Conservation (phyloP, 371 early-diverging fungal species). For the Mucor indicus region DNA sequence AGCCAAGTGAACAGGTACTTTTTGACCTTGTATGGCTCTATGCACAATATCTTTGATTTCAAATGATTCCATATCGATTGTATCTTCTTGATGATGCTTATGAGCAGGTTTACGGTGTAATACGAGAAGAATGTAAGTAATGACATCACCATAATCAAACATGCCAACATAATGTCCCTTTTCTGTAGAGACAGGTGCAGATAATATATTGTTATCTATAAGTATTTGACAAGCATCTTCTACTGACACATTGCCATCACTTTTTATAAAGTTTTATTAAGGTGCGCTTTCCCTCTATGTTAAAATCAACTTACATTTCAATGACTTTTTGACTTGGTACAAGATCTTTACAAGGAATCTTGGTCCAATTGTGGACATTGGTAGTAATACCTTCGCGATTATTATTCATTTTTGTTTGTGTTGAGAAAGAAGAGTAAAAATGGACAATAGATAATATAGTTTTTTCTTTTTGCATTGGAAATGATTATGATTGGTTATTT, state of each 20-base stretch:
- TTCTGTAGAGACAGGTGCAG: constrained; percentile 69
- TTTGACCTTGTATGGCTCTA: constrained; percentile 50
- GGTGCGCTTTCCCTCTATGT: background rate
- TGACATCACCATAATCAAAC: constrained; percentile 84
- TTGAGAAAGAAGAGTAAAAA: too few relatives aligned
- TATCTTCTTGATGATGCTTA: constrained; percentile 8
- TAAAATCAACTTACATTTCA: constrained; percentile 44
- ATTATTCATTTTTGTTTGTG: too few relatives aligned
- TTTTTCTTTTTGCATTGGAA: too few relatives aligned
- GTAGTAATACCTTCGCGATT: too few relatives aligned
- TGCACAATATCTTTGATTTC: constrained; percentile 62
- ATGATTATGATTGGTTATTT: too few relatives aligned
- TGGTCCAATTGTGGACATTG: constrained; percentile 66
- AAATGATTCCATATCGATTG: constrained; percentile 21
- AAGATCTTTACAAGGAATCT: constrained; percentile 48
- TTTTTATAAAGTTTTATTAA: constrained; percentile 5
- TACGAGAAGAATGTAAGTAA: constrained; percentile 42
- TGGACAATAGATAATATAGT: too few relatives aligned
- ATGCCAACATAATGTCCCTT: constrained; percentile 65
- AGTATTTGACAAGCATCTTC: constrained; percentile 46
- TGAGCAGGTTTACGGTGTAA: constrained; percentile 21
- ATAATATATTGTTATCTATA: constrained; percentile 50
- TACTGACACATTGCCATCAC: constrained; percentile 36
- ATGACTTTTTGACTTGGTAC: constrained; percentile 52
- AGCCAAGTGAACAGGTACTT: constrained; percentile 65